Conservation (phyloP, 2,329 filamentous ascomycete genomes). For the Neopestalotiopsis sp. region DNA sequence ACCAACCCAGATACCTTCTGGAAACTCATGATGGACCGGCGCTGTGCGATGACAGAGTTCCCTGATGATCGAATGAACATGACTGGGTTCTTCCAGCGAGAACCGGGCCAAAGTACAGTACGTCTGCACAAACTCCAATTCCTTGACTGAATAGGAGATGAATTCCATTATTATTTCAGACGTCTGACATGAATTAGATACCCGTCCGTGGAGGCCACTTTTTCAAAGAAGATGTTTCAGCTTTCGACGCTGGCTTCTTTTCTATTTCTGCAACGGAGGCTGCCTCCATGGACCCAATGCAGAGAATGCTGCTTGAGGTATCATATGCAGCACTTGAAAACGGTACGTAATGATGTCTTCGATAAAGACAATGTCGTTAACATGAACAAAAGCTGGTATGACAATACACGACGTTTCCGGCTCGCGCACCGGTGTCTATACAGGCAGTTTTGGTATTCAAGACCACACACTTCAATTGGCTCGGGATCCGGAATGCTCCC, state of each 20-base stretch:
- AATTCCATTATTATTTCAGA: background rate
- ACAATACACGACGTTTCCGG: conserved; percentile 19
- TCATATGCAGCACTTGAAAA: conserved; percentile 17
- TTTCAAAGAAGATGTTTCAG: background rate
- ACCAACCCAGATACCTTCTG: conserved; percentile 33
- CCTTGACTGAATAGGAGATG: background rate
- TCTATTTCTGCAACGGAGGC: conserved; percentile 1
- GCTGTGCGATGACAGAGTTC: conserved; percentile 31
- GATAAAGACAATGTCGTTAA: background rate
- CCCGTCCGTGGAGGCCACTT: background rate
- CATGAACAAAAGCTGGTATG: conserved; percentile 17
- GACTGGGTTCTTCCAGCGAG: conserved; percentile 34
- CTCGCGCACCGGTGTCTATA: background rate
- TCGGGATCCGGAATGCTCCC: background rate
- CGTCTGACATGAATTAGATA: background rate
- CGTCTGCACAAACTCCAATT: background rate
- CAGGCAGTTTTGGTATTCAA: background rate
- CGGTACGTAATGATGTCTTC: background rate
- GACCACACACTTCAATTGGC: background rate
- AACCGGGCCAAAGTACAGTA: background rate
- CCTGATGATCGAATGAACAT: conserved; percentile 35
- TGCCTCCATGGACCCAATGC: conserved; percentile 13
- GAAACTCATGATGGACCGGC: conserved; percentile 32
- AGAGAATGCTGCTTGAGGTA: conserved; percentile 10
- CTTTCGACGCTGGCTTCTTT: conserved; percentile 9